Conservation (phyloP, 140 eudicot species). For the Oenanthe javanica region DNA sequence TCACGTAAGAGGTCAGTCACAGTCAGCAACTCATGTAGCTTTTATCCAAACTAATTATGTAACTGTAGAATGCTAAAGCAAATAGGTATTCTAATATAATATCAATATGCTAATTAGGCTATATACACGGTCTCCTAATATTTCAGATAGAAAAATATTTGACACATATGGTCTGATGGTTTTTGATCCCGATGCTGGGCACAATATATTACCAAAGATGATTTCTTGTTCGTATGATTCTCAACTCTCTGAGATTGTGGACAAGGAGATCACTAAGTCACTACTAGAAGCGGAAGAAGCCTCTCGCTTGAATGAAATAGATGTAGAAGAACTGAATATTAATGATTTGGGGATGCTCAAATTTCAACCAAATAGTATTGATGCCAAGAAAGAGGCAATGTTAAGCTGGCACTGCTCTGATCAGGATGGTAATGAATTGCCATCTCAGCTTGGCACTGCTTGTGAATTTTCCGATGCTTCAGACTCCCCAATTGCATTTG, state of each 20-base stretch:
- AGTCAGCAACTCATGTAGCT: conserved; percentile 3
- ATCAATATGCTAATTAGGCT: background rate
- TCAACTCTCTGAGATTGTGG: conserved; percentile 58
- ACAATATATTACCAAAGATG: conserved; percentile 54
- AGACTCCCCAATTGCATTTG: conserved; percentile 46
- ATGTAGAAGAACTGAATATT: conserved; percentile 34
- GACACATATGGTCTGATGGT: conserved; percentile 35
- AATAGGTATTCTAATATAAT: background rate
- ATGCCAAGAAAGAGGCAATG: conserved; percentile 72
- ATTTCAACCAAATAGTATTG: conserved; percentile 24
- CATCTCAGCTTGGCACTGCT: conserved; percentile 15
- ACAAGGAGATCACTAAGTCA: conserved; percentile 57
- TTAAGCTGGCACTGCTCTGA: conserved; percentile 37
- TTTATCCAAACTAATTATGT: background rate
- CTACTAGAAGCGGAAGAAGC: conserved; percentile 35
- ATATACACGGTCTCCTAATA: background rate
- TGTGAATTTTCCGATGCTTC: conserved; percentile 32
- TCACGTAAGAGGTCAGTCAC: conserved; percentile 37
- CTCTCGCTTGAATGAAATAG: conserved; percentile 22
- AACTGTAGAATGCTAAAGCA: background rate
- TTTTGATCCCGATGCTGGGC: conserved; percentile 70
- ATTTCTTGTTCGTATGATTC: conserved; percentile 54
- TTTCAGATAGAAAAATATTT: conserved; percentile 2
- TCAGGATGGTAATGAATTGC: conserved; percentile 39
- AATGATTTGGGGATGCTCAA: background rate